These are phyloP conservation scores for Oryza glaberrima DNA, from an alignment of 176 grass and related monocot genomes.

Conservation along the genomic window DNA sequence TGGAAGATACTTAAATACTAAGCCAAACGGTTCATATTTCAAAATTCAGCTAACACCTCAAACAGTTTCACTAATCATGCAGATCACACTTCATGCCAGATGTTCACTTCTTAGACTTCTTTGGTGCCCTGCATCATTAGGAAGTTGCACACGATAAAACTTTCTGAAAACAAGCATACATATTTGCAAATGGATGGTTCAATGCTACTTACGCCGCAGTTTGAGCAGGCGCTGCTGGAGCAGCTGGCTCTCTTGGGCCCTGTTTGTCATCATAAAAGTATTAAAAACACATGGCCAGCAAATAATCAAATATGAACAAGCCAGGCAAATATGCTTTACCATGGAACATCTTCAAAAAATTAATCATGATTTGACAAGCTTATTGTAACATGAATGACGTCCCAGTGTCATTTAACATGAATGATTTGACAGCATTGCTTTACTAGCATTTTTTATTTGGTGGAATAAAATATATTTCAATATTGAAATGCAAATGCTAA, in stretches of 20 bases:
- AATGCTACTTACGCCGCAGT: not conserved
- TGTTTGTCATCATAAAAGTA: not conserved
- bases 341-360: not conserved
- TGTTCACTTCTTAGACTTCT: slow-evolving; percentile 64
- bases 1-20: slow-evolving; percentile 30
- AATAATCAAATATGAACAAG: not conserved
- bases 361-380: not conserved
- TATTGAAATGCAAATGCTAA: not conserved
- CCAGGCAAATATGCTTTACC: not conserved
- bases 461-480: not conserved
- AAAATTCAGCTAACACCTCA: slow-evolving; percentile 50
- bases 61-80: slow-evolving; percentile 16
- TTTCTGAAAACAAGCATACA: not conserved
- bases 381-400: not conserved
- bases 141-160: not conserved
- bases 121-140: slow-evolving; percentile 43
- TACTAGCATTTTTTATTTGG: too few relatives aligned
- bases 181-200: not conserved
- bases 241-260: slow-evolving; percentile 27
- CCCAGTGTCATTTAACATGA: too few relatives aligned
- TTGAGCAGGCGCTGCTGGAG: slow-evolving; percentile 1
- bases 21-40: slow-evolving; percentile 48
- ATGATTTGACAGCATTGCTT: too few relatives aligned
- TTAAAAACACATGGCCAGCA: not conserved
- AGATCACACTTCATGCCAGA: slow-evolving; percentile 28